phyloP scores from a whole-genome alignment of 805 yeast genomes.

The Ogataea pignaliae region DNA sequence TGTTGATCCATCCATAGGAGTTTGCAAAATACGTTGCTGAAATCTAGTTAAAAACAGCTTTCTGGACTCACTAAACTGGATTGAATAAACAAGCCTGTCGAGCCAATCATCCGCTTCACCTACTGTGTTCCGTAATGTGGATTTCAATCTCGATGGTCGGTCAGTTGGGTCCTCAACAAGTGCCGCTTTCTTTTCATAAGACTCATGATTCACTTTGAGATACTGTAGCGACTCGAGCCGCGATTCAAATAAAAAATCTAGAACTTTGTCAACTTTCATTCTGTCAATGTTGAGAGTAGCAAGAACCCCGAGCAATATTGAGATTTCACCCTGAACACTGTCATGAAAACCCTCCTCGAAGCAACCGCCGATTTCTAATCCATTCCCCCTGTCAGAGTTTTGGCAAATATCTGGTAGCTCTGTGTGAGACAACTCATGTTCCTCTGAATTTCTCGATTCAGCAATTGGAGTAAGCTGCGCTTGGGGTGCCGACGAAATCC shows the following conservation, averaged over 20 bases:
- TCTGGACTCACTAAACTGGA: constrained; percentile 24
- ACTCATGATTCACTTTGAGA: constrained; percentile 5
- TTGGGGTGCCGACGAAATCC: neutral
- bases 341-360: too few relatives aligned
- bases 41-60: constrained; percentile 12
- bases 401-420: too few relatives aligned
- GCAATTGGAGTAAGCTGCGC: too few relatives aligned
- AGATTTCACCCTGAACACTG: too few relatives aligned
- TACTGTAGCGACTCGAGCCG: constrained; percentile 5
- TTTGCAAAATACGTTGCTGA: neutral
- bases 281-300: constrained; percentile 13
- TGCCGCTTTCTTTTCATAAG: neutral
- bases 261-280: constrained; percentile 9
- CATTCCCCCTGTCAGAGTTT: too few relatives aligned
- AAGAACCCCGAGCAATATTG: neutral
- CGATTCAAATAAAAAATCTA: constrained; percentile 10
- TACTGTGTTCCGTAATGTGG: too few relatives aligned
- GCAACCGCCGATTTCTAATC: too few relatives aligned
- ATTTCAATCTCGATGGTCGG: neutral
- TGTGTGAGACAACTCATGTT: too few relatives aligned
- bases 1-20: neutral
- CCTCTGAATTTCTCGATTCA: too few relatives aligned
- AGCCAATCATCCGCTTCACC: constrained; percentile 9
- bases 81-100: constrained; percentile 4
- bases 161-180: too few relatives aligned